Conservation (phyloP, 179 eudicot species). For the Silene vulgaris region DNA sequence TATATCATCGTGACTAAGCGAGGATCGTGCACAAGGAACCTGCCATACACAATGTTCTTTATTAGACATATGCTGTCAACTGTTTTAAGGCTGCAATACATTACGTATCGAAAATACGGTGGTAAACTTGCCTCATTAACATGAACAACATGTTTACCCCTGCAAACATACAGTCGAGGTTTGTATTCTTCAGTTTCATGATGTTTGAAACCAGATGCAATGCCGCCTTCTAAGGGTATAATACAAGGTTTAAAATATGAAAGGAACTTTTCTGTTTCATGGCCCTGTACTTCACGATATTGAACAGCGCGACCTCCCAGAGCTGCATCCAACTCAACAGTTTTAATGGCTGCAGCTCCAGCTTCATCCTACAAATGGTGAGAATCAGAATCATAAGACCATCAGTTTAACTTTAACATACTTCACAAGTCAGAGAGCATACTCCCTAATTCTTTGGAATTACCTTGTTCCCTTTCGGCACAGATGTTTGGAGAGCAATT, state of each 20-base stretch:
- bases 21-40: conserved; percentile 89
- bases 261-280: conserved; percentile 92
- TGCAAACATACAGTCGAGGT: conserved; percentile 61
- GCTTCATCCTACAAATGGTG: conserved; percentile 76
- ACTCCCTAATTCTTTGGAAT: not conserved
- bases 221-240: conserved; percentile 89
- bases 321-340: conserved; percentile 91
- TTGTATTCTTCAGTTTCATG: conserved; percentile 69
- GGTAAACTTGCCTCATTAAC: conserved; percentile 73
- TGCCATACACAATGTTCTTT: conserved; percentile 30
- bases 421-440: not conserved
- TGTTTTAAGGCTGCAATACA: conserved; percentile 4
- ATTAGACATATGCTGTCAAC: conserved; percentile 6
- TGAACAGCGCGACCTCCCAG: conserved; percentile 97
- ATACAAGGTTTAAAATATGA: conserved; percentile 98
- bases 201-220: conserved; percentile 90
- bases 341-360: conserved; percentile 79
- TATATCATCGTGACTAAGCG: conserved; percentile 92
- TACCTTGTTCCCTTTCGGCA: not conserved
- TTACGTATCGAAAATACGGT: conserved; percentile 9
- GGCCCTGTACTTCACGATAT: conserved; percentile 92
- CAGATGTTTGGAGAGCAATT: not conserved
- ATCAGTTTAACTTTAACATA: not conserved
- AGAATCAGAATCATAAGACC: conserved; percentile 20
- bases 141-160: conserved; percentile 89